phyloP scores from a whole-genome alignment of 768 basidiomycete genomes.

The Serendipita indica region DNA sequence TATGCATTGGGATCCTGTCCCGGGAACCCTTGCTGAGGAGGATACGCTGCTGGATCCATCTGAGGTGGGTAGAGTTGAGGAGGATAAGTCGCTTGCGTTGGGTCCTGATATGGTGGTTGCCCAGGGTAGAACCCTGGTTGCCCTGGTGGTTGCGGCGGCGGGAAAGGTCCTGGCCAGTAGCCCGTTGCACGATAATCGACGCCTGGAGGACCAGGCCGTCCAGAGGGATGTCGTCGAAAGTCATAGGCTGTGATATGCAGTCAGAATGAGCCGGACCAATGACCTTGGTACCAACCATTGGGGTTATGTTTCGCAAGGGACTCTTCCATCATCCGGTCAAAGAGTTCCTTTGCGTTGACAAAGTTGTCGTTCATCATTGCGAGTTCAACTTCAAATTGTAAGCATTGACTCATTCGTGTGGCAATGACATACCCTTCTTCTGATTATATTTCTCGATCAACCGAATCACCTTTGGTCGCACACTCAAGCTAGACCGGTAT shows the following conservation, averaged over 20 bases:
- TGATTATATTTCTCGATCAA: constrained; percentile 95
- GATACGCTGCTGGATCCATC: background rate
- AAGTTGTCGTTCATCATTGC: constrained; percentile 93
- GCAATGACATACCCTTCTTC: constrained; percentile 48
- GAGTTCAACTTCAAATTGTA: constrained; percentile 52
- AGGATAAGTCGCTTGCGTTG: background rate
- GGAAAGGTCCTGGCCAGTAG: background rate
- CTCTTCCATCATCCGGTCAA: constrained; percentile 89
- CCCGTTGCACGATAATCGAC: background rate
- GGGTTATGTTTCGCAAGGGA: constrained; percentile 55
- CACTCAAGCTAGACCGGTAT: constrained; percentile 75
- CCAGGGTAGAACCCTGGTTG: background rate
- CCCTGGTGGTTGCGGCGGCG: background rate
- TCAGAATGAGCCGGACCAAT: background rate
- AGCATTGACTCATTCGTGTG: background rate
- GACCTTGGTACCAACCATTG: constrained; percentile 28
- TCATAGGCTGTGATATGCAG: background rate
- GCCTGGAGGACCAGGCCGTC: background rate
- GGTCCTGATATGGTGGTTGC: background rate
- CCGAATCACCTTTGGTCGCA: constrained; percentile 90
- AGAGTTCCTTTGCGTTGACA: constrained; percentile 72
- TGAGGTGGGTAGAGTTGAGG: constrained; percentile 1
- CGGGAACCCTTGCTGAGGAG: constrained; percentile 6
- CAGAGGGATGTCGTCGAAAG: background rate
- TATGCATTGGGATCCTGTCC: constrained; percentile 11